Conservation (phyloP, 2,329 filamentous ascomycete species). For the Alternaria arbusti region DNA sequence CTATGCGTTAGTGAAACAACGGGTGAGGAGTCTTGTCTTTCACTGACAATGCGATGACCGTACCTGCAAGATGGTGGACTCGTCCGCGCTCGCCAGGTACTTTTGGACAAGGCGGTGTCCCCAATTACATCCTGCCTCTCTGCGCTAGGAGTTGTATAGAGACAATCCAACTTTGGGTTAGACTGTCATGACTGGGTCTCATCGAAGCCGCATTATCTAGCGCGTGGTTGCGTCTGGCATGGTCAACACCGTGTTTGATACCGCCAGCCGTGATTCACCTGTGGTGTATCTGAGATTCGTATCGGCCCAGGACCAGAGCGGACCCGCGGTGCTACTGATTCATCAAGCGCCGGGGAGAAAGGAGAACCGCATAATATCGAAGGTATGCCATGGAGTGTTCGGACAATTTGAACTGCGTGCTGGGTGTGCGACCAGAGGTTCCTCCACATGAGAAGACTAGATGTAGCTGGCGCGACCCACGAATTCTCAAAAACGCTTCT, state of each 20-base stretch:
- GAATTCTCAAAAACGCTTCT: not conserved
- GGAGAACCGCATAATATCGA: not conserved
- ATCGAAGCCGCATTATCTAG: not conserved
- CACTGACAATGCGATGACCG: not conserved
- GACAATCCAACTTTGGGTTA: not conserved
- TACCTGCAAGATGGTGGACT: not conserved
- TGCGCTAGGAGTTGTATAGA: not conserved
- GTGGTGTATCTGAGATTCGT: not conserved
- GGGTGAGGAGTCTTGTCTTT: not conserved
- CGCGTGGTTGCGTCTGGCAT: not conserved
- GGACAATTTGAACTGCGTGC: not conserved
- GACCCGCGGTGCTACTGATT: fast-evolving
- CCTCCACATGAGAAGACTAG: not conserved
- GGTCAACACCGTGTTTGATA: not conserved
- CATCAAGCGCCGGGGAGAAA: not conserved
- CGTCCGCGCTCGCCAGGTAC: too few relatives aligned
- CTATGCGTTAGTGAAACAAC: not conserved
- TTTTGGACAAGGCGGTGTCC: not conserved
- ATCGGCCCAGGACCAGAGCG: not conserved
- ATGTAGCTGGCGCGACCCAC: not conserved
- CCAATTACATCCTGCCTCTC: not conserved
- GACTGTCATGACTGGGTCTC: not conserved
- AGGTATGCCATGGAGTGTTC: not conserved
- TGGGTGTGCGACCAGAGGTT: not conserved
- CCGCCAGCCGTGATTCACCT: not conserved